Base-by-base conservation (phyloP, 495 filamentous ascomycete genomes). In the Poronia punctata region DNA sequence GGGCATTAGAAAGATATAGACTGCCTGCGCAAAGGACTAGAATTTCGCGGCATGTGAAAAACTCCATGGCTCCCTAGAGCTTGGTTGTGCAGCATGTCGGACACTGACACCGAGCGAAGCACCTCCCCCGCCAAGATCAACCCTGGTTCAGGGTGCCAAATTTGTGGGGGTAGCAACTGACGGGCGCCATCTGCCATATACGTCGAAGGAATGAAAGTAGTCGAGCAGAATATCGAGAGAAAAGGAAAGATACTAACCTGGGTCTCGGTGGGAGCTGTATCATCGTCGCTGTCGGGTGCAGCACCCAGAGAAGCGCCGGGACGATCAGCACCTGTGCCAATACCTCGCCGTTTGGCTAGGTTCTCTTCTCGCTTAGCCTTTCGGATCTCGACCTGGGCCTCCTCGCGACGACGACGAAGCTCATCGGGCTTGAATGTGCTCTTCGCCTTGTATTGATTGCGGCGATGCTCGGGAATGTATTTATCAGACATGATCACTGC, bases 391-490 rank as follows among this genome's bases (percentile, higher is more conserved):
- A 99, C 93, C 66, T 95, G 90, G 65, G 93, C 86, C 65, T 99
- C 93, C 60, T 99, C 93, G 63, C 93, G 93, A 64, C 93, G 93
- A 59, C 93, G 88, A 57, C 93, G 87, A 35, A 99, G 82, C 71
- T 99, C 93, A 64, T 99, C 93, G 50, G 88, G 88, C 76, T 94
- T 93, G 77, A 99, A 99, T 59, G 87, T 84, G 62, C 82, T 86
- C 74, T 92, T 93, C 45, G 93, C 93, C 80, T 99, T 99, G 78
- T 92, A 99, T 68, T 95, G 89, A 33, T 83, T 95, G 57, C 93
- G 92, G 59, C 93, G 88, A 77, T 99, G 93, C 70, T 97, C 93
- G 60, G 93, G 93, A 61, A 99, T 99, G 72, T 95, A 99, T 34
- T 89, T 86, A 59, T 99, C 93, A 56, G 90, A 80, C 93, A 99